A percentile compares a stretch with the other conserved stretches of the same genome.
These are phyloP conservation scores for Penicillium diatomitis DNA, from an alignment of 495 filamentous ascomycete genomes.

Conservation along the genomic window DNA sequence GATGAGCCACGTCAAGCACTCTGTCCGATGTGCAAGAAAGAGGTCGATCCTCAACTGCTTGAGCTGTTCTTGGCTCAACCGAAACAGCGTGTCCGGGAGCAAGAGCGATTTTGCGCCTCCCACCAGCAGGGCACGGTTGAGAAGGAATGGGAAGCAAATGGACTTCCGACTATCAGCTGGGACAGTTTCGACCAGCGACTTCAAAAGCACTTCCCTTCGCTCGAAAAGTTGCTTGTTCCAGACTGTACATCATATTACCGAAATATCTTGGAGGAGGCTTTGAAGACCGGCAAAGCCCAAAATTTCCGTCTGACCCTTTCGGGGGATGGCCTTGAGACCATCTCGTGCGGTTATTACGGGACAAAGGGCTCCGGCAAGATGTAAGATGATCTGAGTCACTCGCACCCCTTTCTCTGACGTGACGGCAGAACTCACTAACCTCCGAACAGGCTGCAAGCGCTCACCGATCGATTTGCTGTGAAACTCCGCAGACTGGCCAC, in stretches of 20 bases:
- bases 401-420: too few relatives aligned
- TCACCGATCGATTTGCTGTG: constrained; percentile 52
- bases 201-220: constrained; percentile 37
- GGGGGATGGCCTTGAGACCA: constrained; percentile 29
- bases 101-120: constrained; percentile 59
- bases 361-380: constrained; percentile 60
- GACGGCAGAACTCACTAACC: neutral
- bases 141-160: constrained; percentile 49
- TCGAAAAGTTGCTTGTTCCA: constrained; percentile 52
- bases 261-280: constrained; percentile 45
- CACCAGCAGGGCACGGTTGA: constrained; percentile 55
- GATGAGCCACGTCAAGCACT: constrained; percentile 9
- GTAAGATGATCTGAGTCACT: constrained; percentile 22
- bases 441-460: constrained; percentile 44
- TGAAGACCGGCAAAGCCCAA: constrained; percentile 53
- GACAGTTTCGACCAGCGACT: constrained; percentile 54
- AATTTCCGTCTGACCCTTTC: constrained; percentile 44
- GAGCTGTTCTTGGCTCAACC: constrained; percentile 36
- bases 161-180: constrained; percentile 81
- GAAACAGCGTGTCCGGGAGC: constrained; percentile 50
- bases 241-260: constrained; percentile 51
- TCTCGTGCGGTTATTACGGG: constrained; percentile 80
- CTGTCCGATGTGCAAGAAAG: constrained; percentile 63
- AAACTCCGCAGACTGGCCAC: constrained; percentile 54
- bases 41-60: constrained; percentile 45